These are phyloP conservation scores for Hemileccinum rubropunctum DNA, from an alignment of 768 basidiomycete species.

Conservation along the genomic window DNA sequence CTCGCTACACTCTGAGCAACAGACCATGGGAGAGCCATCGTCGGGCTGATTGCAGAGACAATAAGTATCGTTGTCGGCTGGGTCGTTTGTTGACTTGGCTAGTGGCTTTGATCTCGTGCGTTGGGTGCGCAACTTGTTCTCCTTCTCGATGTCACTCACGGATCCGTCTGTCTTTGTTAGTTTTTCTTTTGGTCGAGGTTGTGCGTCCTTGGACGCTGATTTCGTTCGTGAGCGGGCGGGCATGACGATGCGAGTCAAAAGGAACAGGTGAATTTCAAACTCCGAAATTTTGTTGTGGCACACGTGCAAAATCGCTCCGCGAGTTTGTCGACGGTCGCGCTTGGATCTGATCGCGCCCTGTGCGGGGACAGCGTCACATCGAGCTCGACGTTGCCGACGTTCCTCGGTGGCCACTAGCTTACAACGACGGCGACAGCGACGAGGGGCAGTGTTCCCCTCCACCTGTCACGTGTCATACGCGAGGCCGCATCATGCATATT, in stretches of 20 bases:
- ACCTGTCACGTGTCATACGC: slow-evolving; percentile 13
- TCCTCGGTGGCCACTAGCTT: too few relatives aligned
- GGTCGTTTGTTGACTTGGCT: slow-evolving; percentile 15
- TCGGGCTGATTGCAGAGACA: slow-evolving; percentile 70
- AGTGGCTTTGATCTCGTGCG: slow-evolving; percentile 24
- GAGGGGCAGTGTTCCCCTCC: not conserved
- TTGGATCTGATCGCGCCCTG: not conserved
- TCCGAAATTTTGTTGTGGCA: slow-evolving; percentile 31
- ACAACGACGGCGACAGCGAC: not conserved
- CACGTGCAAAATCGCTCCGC: not conserved
- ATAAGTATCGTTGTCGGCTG: slow-evolving; percentile 22
- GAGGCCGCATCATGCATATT: slow-evolving; percentile 4
- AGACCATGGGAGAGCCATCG: slow-evolving; percentile 81
- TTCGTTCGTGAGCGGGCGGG: slow-evolving; percentile 47
- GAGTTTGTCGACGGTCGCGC: too few relatives aligned
- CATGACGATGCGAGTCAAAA: slow-evolving; percentile 34
- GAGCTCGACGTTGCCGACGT: slow-evolving; percentile 6
- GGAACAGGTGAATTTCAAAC: slow-evolving; percentile 31
- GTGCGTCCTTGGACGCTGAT: slow-evolving; percentile 14
- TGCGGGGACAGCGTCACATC: not conserved
- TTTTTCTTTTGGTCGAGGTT: slow-evolving; percentile 21
- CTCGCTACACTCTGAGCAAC: slow-evolving; percentile 65
- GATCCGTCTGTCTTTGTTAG: slow-evolving; percentile 8
- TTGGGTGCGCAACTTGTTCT: slow-evolving; percentile 24
- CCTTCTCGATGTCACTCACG: slow-evolving; percentile 30